phyloP scores from a whole-genome alignment of 129 eudicot genomes.

The Centella asiatica region DNA sequence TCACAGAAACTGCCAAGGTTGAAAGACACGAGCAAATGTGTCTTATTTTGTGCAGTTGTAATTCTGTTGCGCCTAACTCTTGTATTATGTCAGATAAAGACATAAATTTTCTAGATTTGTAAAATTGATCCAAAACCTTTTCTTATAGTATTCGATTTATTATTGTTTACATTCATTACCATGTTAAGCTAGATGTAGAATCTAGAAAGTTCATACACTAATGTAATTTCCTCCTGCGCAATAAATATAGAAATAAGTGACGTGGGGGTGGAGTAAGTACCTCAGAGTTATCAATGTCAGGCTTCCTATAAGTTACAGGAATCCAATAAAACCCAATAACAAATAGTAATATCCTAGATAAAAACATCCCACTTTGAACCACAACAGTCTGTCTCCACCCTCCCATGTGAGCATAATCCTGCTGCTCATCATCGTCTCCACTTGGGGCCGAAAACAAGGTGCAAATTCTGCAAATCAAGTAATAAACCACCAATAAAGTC shows the following conservation, averaged over 20 bases:
- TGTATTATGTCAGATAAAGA: no score
- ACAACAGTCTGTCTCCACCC: conserved; percentile 71
- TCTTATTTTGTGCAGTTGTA: no score
- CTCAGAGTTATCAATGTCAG: conserved; percentile 24
- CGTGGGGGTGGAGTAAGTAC: conserved; percentile 20
- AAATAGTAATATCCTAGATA: conserved; percentile 60
- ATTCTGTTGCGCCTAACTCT: no score
- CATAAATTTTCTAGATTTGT: no score
- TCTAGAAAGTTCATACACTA: no score
- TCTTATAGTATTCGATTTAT: no score
- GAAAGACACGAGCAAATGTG: no score
- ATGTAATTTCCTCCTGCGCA: background rate
- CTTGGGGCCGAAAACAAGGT: conserved; percentile 50
- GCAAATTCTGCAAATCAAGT: conserved; percentile 54
- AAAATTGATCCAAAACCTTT: no score
- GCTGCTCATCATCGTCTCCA: conserved; percentile 59
- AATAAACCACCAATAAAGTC: conserved; percentile 46
- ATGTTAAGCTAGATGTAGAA: background rate
- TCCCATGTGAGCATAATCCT: conserved; percentile 68
- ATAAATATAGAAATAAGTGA: background rate
- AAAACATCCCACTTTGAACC: conserved; percentile 48
- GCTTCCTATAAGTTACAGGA: conserved; percentile 20
- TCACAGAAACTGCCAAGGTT: no score
- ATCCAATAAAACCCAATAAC: conserved; percentile 85
- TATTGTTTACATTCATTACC: no score